These are phyloP conservation scores for Daldinia concentrica DNA, from an alignment of 495 filamentous ascomycete genomes.

Conservation along the genomic window DNA sequence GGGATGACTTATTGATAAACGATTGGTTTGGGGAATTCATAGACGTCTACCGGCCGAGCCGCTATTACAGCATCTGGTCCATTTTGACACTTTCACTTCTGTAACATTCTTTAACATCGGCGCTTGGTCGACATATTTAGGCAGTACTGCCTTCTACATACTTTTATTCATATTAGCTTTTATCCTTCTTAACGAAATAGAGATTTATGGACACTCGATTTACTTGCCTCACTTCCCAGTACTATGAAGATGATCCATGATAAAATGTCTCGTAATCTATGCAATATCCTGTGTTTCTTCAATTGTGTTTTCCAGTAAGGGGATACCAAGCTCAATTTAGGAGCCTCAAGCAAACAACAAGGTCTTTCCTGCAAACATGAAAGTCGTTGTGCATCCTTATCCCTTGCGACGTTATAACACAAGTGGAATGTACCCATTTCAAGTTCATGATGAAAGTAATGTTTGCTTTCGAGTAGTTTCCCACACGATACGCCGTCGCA, in stretches of 20 bases:
- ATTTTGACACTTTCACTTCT: slow-evolving; percentile 27
- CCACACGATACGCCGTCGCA: too few relatives aligned
- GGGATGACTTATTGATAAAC: slow-evolving; percentile 20
- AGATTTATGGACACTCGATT: slow-evolving; percentile 7
- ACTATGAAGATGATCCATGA: not conserved
- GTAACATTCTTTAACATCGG: slow-evolving; percentile 31
- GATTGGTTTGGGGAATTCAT: slow-evolving; percentile 24
- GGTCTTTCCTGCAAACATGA: too few relatives aligned
- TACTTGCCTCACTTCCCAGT: not conserved
- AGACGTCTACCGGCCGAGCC: slow-evolving; percentile 9
- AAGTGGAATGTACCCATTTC: too few relatives aligned
- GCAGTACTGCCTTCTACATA: slow-evolving; percentile 27
- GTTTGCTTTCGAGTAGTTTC: too few relatives aligned
- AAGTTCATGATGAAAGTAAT: too few relatives aligned
- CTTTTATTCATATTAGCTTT: slow-evolving; percentile 24
- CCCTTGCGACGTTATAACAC: too few relatives aligned
- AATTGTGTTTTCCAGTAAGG: too few relatives aligned
- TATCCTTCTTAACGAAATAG: slow-evolving; percentile 17
- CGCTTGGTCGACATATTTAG: slow-evolving; percentile 27
- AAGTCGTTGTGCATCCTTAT: too few relatives aligned
- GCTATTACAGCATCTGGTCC: not conserved
- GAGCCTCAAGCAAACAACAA: too few relatives aligned
- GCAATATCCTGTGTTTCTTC: too few relatives aligned
- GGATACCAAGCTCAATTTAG: too few relatives aligned
- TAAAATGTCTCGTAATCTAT: too few relatives aligned